Percentiles rank a stretch among this genome's conserved stretches.
Conservation (phyloP, 192 early-diverging fungal species). For the Podila clonocystis region DNA sequence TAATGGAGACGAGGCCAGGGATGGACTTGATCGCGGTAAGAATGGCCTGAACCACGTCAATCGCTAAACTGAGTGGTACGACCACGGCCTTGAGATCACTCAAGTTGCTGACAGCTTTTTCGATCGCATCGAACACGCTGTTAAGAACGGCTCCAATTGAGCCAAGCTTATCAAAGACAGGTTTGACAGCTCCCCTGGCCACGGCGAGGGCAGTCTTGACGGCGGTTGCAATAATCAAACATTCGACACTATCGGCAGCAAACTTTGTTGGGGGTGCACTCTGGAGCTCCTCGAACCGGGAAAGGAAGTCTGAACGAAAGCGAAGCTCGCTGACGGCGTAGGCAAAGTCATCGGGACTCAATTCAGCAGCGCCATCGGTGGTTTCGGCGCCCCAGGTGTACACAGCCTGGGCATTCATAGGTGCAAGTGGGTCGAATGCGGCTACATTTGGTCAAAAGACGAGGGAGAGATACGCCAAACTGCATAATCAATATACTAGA, state of each 20-base stretch:
- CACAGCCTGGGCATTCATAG: background rate
- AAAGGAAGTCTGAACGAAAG: background rate
- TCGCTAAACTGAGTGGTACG: background rate
- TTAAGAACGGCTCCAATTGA: background rate
- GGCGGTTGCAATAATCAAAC: no score
- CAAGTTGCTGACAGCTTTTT: background rate
- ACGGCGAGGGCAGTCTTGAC: no score
- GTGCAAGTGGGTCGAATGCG: background rate
- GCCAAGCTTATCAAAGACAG: no score
- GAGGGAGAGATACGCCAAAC: no score
- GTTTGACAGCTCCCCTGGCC: no score
- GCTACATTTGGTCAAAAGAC: background rate
- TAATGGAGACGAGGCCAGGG: background rate
- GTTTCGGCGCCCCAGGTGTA: background rate
- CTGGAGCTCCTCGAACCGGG: background rate
- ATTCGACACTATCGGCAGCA: background rate
- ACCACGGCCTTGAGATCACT: background rate
- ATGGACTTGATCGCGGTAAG: background rate
- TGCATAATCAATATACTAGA: no score
- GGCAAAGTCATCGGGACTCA: constrained; percentile 10
- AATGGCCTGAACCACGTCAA: background rate
- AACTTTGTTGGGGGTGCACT: background rate
- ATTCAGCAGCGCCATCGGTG: background rate
- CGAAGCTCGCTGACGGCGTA: background rate
- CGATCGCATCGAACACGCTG: background rate